Base-by-base conservation (phyloP, 2,329 filamentous ascomycete species). In the Diaporthe nobilis region DNA sequence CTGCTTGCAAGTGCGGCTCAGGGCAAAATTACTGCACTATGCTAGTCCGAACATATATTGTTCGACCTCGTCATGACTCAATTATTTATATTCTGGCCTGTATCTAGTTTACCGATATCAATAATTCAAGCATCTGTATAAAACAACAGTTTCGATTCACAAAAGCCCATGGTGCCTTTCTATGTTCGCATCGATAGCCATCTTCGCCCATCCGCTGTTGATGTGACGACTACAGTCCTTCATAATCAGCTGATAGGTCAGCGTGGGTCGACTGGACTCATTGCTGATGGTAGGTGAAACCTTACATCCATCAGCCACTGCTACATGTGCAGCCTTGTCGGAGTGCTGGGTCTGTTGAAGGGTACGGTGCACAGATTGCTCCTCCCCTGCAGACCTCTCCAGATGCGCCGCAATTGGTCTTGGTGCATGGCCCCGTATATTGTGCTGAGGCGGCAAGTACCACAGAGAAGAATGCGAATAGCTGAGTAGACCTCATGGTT, bases 261-360 rank as follows among this genome's bases (percentile, higher is more conserved):
- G 60, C 22, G 2, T n/a, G 44, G 6, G 10, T 5, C 5, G 3
- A 3, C 15, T 20, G 6, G n/a, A 9, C 12, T 28, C 28, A 17
- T 37, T n/a, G 25, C 3, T 4, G 20, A 51, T 37, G 2, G 13
- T 20, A 20, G 28, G n/a, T 13, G 28, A 68, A 22, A 3, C 3
- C 47, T 20, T 13, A 68, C 65, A n/a, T 49, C 8, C 44, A 20
- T 51, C 34, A 68, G 28, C 65, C 65, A 22, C 13, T 53, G 65
- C 47, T 68, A 22, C 65, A 68, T 20, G 65, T 68, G 34, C 65
- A 68, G 31, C 65, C 65, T 13, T 68, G 65, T 25, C 65, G 65
- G 13, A 53, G 47, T 28, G 65, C 65, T 13, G 65, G 65, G 15
- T 68, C 47, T 22, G 65, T 68, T 68, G 65, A 68, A 68, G 65